Percentiles rank a stretch among this genome's conserved stretches.
These are phyloP conservation scores for Crataegus laevigata DNA, from an alignment of 306 rosid genomes.

Conservation along the genomic window DNA sequence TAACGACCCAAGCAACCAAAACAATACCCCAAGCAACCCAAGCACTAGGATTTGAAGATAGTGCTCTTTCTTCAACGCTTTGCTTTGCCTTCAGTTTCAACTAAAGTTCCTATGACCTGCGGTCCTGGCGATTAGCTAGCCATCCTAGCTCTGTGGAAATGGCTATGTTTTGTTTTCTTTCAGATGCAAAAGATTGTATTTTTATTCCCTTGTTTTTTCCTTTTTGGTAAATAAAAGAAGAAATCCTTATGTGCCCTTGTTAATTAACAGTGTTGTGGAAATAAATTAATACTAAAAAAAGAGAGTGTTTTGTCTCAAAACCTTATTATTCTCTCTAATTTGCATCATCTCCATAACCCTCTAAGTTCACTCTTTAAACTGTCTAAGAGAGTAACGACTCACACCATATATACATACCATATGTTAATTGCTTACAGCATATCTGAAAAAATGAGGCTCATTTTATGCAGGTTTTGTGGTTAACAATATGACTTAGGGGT, in stretches of 20 bases:
- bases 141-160: neutral
- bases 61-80: neutral
- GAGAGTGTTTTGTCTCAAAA: neutral
- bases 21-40: neutral
- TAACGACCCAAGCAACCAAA: neutral
- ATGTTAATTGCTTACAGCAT: too few species aligned
- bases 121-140: neutral
- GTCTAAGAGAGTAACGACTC: neutral
- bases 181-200: neutral
- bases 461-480: too few species aligned
- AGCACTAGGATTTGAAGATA: constrained; percentile 9
- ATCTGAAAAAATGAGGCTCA: too few species aligned
- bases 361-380: neutral
- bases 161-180: neutral
- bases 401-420: too few species aligned
- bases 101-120: neutral
- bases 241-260: neutral
- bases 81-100: neutral
- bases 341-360: neutral
- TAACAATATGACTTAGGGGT: too few species aligned
- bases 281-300: neutral
- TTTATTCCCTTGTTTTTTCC: neutral
- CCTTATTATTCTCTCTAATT: neutral
- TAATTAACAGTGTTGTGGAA: neutral
- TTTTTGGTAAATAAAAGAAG: constrained; percentile 2